Percentiles rank a stretch among this genome's conserved stretches.
These are phyloP conservation scores for Lentinus brumalis DNA, from an alignment of 768 basidiomycete species.

Conservation along the genomic window DNA sequence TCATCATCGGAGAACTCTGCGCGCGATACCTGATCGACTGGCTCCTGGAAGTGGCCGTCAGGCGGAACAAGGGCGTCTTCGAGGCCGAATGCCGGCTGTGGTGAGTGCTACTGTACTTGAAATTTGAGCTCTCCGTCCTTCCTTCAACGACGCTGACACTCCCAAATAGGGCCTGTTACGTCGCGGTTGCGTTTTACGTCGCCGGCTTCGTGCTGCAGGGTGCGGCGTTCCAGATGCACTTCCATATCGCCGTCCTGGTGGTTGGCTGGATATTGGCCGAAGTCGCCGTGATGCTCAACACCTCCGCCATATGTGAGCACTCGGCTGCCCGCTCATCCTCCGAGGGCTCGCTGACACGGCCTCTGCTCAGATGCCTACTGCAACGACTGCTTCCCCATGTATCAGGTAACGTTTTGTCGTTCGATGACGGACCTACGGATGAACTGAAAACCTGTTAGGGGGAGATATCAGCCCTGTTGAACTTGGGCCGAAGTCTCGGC, in stretches of 20 bases:
- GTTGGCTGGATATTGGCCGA: conserved; percentile 69
- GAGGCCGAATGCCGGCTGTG: conserved; percentile 59
- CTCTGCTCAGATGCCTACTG: conserved; percentile 44
- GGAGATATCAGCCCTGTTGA: conserved; percentile 62
- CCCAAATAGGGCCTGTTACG: conserved; percentile 52
- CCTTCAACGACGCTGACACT: not conserved
- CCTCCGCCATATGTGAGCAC: conserved; percentile 59
- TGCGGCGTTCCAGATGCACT: conserved; percentile 51
- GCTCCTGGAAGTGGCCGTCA: conserved; percentile 43
- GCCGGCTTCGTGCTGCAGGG: conserved; percentile 62
- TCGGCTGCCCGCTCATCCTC: not conserved
- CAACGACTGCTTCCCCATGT: conserved; percentile 47
- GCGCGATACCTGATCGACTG: conserved; percentile 53
- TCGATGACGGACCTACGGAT: not conserved
- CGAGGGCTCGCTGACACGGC: conserved; percentile 16
- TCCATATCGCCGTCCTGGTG: conserved; percentile 51
- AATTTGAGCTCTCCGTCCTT: not conserved
- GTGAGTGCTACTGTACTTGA: conserved; percentile 31
- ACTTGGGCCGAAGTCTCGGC: conserved; percentile 53
- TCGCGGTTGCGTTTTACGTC: conserved; percentile 59
- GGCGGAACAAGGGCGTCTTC: conserved; percentile 51
- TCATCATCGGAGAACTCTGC: conserved; percentile 50
- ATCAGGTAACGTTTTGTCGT: not conserved
- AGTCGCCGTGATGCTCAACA: conserved; percentile 56
- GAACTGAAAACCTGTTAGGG: conserved; percentile 38